Conservation (phyloP, 108 stramenopile species). For the Phaeodactylum tricornutum region DNA sequence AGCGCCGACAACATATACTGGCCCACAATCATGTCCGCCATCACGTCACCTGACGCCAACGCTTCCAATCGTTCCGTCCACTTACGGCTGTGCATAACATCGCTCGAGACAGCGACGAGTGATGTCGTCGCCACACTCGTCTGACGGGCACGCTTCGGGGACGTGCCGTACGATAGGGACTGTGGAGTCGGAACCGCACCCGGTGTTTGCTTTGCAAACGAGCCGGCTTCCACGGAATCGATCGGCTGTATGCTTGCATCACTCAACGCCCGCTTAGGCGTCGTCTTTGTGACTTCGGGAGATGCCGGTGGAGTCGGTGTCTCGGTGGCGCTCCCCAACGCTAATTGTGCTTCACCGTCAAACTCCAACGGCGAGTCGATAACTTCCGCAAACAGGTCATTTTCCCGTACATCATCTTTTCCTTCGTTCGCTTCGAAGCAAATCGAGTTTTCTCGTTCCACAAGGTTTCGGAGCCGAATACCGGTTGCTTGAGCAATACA, state of each 20-base stretch:
- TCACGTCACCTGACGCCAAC: conserved; percentile 16
- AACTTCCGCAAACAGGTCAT: not conserved
- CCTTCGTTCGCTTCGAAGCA: not conserved
- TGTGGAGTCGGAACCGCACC: not conserved
- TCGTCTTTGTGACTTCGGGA: too few species aligned
- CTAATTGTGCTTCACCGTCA: too few species aligned
- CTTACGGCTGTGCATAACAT: conserved; percentile 6
- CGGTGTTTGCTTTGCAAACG: not conserved
- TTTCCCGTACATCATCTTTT: not conserved
- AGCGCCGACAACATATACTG: conserved; percentile 82
- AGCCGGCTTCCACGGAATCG: not conserved
- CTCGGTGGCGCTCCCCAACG: too few species aligned
- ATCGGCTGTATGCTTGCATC: not conserved
- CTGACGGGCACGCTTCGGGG: not conserved
- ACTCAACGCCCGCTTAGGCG: too few species aligned
- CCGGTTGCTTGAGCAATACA: not conserved
- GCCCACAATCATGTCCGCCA: conserved; percentile 45
- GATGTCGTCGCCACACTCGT: not conserved
- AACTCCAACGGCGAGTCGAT: not conserved
- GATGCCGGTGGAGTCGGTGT: too few species aligned
- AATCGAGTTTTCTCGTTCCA: not conserved
- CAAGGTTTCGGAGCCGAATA: not conserved
- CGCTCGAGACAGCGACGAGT: too few species aligned
- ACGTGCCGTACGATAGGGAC: not conserved
- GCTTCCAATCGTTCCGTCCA: conserved; percentile 15